Conservation (phyloP, 495 filamentous ascomycete species). For the Barbatosphaeria neglecta region DNA sequence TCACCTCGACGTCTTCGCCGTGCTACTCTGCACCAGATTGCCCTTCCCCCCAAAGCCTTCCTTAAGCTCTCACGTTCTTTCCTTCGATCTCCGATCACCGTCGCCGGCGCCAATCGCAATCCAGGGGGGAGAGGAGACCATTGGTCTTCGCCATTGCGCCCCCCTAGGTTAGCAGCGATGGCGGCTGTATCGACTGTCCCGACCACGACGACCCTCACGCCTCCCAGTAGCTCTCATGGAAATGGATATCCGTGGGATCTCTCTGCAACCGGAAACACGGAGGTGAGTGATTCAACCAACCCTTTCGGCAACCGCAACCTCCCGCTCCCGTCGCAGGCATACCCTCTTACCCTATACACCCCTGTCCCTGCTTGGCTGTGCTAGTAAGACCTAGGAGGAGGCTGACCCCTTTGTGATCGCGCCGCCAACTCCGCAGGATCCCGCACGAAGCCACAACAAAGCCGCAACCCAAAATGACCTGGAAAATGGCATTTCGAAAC, state of each 20-base stretch:
- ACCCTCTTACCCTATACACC: too few relatives aligned
- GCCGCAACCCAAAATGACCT: not conserved
- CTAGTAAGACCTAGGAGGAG: not conserved
- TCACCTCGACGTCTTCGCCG: not conserved
- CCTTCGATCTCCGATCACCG: not conserved
- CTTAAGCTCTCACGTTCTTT: not conserved
- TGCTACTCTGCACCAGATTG: not conserved
- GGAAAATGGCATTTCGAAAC: not conserved
- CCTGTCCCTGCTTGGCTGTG: not conserved
- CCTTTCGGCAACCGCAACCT: not conserved
- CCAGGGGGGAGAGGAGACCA: not conserved
- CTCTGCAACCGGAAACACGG: slow-evolving; percentile 21
- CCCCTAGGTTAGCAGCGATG: slow-evolving; percentile 22
- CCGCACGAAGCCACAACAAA: not conserved
- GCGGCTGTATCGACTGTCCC: slow-evolving; percentile 39
- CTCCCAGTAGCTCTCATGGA: slow-evolving; percentile 40
- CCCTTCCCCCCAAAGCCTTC: not conserved
- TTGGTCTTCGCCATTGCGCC: not conserved
- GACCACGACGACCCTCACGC: slow-evolving; percentile 35
- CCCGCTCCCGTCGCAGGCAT: not conserved
- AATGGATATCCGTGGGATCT: slow-evolving; percentile 40
- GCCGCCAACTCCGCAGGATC: not conserved
- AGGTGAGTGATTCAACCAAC: slow-evolving; percentile 18
- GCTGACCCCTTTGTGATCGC: not conserved
- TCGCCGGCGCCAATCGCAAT: not conserved